These are phyloP conservation scores for Lactarius akahatsu DNA, from an alignment of 768 basidiomycete genomes.

Conservation along the genomic window DNA sequence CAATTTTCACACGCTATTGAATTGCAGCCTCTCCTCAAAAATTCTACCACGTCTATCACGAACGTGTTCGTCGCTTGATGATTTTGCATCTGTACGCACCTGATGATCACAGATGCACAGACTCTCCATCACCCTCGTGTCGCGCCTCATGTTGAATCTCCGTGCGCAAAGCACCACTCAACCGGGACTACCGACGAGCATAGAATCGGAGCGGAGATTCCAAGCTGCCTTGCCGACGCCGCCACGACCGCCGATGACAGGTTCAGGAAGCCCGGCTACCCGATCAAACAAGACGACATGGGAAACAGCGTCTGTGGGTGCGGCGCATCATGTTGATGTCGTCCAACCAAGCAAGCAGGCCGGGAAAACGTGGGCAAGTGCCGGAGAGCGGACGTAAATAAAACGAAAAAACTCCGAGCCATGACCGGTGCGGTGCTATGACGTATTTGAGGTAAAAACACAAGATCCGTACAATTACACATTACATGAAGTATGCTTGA, in stretches of 20 bases:
- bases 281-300: neutral
- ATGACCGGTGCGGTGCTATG: neutral
- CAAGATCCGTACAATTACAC: neutral
- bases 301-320: neutral
- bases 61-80: constrained; percentile 20
- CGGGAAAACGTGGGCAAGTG: neutral
- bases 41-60: constrained; percentile 8
- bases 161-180: constrained; percentile 1
- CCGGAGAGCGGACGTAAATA: too few species aligned
- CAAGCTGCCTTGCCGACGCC: constrained; percentile 1
- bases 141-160: constrained; percentile 25
- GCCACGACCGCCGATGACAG: neutral
- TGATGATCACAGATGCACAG: neutral
- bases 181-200: neutral
- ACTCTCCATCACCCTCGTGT: constrained; percentile 18
- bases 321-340: neutral
- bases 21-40: constrained; percentile 13
- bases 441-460: neutral
- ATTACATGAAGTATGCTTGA: neutral
- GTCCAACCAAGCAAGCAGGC: neutral
- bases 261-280: too few species aligned
- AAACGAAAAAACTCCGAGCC: neutral
- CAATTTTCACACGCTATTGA: neutral
- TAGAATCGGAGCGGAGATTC: constrained; percentile 17
- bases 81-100: neutral